A percentile compares a stretch with the other conserved stretches of the same genome.
These are phyloP conservation scores for Dendrostoma leiphaemia DNA, from an alignment of 2,329 filamentous ascomycete genomes.

Conservation along the genomic window DNA sequence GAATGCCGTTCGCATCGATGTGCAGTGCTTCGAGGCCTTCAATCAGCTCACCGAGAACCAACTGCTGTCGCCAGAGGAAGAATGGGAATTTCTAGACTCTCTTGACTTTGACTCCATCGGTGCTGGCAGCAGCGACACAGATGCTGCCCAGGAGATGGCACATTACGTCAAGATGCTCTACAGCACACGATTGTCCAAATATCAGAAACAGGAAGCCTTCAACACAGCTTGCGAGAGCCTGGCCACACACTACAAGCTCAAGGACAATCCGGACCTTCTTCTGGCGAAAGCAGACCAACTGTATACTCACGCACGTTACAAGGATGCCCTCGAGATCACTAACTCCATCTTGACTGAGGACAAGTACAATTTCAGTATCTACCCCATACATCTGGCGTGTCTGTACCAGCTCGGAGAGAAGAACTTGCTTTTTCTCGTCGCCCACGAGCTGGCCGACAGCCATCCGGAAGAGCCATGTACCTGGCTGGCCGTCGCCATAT, in stretches of 20 bases:
- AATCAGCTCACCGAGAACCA: slow-evolving; percentile 97
- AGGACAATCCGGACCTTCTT: slow-evolving; percentile 83
- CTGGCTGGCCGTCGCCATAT: slow-evolving; percentile 92
- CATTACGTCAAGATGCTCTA: slow-evolving; percentile 96
- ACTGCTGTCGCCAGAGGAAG: slow-evolving; percentile 80
- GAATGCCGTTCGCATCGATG: slow-evolving; percentile 92
- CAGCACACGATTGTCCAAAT: slow-evolving; percentile 92
- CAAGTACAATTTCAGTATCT: slow-evolving; percentile 84
- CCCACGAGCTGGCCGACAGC: slow-evolving; percentile 88
- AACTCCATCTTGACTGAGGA: slow-evolving; percentile 78
- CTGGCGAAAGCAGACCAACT: slow-evolving; percentile 86
- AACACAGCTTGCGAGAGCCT: slow-evolving; percentile 84
- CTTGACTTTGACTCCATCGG: slow-evolving; percentile 85
- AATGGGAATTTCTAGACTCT: slow-evolving; percentile 84
- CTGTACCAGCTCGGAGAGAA: slow-evolving; percentile 84
- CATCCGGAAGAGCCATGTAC: slow-evolving; percentile 89
- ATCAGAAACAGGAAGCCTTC: slow-evolving; percentile 81
- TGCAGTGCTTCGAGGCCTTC: slow-evolving; percentile 97
- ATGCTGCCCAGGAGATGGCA: slow-evolving; percentile 75
- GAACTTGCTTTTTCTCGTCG: slow-evolving; percentile 85
- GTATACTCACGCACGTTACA: slow-evolving; percentile 92
- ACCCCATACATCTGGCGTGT: slow-evolving; percentile 89
- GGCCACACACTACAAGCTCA: slow-evolving; percentile 88
- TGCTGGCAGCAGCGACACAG: slow-evolving; percentile 57
- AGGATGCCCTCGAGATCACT: slow-evolving; percentile 78